Base-by-base conservation (phyloP, 2,329 filamentous ascomycete genomes). In the Penicillium italicum region DNA sequence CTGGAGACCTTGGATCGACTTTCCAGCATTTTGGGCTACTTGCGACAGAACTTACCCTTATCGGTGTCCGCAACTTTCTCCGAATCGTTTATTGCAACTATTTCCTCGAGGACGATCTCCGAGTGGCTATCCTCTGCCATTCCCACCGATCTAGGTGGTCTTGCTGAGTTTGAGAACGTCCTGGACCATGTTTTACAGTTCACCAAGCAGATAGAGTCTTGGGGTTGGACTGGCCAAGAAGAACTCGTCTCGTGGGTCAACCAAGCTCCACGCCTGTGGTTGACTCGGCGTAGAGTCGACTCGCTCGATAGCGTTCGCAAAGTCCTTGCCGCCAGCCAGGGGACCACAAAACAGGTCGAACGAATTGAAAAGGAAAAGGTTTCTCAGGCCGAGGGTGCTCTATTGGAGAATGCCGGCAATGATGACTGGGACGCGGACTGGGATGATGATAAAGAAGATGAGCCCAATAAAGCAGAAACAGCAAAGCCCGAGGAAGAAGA, bases 311-410 rank as follows among this genome's bases (percentile, higher is more conserved):
- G 83, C 33, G 85, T 95, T 12, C 85, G 94, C 24, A 82, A 76
- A 20, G 82, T 87, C 43, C 80, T 97, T 2, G 80, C 85, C 4
- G 76, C 77, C 49, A 89, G 88, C 9, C 81, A 93, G 37, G 86
- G 86, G 9, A 74, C 79, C 26, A 81, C 86, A 14, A 88, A 84
- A 62, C 79, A 82, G 43, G 91, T 96, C 1, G 91, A 97, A 71
- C 85, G 89, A 65, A 80, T 95, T 1, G 93, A 97, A 72, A 95
- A 87, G 46, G 88, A 94, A 66, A 85, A 88, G 69, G 80, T 97
- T 0, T 86, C 86, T 2, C 80, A 82, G 46, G 85, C 88, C 61
- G 88, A 89, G 50, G 83, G 84, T 53, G 80, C 88, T 57, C 78
- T 91, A 36, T 76, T 82, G 30, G 80, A 82, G 1, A 83, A 80